Conservation (phyloP, 83 land plant genomes). For the Picea abies region DNA sequence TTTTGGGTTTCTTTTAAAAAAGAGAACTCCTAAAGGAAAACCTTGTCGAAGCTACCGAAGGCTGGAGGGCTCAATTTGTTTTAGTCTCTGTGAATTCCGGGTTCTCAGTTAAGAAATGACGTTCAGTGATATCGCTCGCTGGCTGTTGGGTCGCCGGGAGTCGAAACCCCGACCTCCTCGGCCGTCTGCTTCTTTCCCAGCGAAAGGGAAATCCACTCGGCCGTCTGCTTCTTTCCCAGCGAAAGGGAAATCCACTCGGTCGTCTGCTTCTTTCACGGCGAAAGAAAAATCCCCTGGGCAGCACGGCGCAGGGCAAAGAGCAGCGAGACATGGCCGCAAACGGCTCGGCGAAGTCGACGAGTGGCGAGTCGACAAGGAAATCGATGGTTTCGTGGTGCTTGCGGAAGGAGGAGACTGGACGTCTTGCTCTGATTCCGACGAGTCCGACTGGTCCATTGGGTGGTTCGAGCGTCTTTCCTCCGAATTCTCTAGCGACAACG, state of each 20-base stretch:
- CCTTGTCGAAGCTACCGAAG: too few species aligned
- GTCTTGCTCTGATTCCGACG: not conserved
- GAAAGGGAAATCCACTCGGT: too few species aligned
- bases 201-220: too few species aligned
- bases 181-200: not conserved
- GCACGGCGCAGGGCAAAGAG: too few species aligned
- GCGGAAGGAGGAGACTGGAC: not conserved
- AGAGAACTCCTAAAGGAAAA: too few species aligned
- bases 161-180: not conserved
- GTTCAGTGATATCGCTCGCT: not conserved
- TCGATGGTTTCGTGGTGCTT: conserved; percentile 25
- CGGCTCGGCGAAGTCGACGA: not conserved
- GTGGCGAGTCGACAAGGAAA: conserved; percentile 24
- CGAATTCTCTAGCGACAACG: not conserved
- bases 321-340: not conserved
- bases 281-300: not conserved
- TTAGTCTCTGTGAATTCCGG: too few species aligned
- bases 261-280: not conserved
- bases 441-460: conserved; percentile 12
- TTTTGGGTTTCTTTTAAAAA: too few species aligned
- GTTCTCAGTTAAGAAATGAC: not conserved
- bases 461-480: conserved; percentile 16
- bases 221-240: not conserved
- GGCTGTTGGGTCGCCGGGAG: not conserved
- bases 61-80: too few species aligned